Conservation (phyloP, 352 stramenopile species). For the Phytophthora rubi region DNA sequence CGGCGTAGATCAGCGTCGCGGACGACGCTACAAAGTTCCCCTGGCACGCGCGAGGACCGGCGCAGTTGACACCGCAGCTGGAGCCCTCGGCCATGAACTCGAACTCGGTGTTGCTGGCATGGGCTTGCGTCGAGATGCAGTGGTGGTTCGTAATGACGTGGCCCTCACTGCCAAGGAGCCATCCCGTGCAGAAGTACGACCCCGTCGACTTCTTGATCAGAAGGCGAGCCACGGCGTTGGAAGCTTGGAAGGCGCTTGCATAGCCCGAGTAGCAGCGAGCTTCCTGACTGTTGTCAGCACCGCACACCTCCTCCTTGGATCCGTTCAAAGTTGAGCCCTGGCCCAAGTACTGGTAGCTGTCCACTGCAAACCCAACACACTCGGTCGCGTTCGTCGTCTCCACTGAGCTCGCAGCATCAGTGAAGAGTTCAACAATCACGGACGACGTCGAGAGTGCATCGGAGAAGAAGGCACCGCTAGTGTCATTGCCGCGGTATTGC, state of each 20-base stretch:
- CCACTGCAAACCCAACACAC: constrained; percentile 60
- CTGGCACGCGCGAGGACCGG: constrained; percentile 35
- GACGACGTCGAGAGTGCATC: constrained; percentile 43
- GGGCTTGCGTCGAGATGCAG: constrained; percentile 58
- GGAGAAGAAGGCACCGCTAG: constrained; percentile 43
- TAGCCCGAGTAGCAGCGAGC: constrained; percentile 54
- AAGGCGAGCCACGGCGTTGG: constrained; percentile 57
- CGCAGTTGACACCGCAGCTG: constrained; percentile 48
- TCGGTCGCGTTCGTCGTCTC: constrained; percentile 27
- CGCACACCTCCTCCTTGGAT: constrained; percentile 64
- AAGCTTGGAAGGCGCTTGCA: constrained; percentile 24
- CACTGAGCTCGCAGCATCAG: constrained; percentile 19
- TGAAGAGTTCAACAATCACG: constrained; percentile 63
- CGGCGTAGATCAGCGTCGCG: constrained; percentile 49
- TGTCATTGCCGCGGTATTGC: constrained; percentile 47
- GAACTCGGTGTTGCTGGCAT: constrained; percentile 70
- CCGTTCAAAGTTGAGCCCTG: constrained; percentile 33
- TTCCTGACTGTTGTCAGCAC: constrained; percentile 64
- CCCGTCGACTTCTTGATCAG: constrained; percentile 65
- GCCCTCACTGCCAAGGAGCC: constrained; percentile 74
- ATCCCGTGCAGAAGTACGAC: constrained; percentile 78
- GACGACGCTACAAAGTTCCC: constrained; percentile 42
- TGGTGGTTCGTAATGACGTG: constrained; percentile 86
- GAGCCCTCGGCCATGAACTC: constrained; percentile 67
- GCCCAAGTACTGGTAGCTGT: constrained; percentile 54